phyloP scores from a whole-genome alignment of 2,329 filamentous ascomycete genomes.

The Karstenula rhodostoma region DNA sequence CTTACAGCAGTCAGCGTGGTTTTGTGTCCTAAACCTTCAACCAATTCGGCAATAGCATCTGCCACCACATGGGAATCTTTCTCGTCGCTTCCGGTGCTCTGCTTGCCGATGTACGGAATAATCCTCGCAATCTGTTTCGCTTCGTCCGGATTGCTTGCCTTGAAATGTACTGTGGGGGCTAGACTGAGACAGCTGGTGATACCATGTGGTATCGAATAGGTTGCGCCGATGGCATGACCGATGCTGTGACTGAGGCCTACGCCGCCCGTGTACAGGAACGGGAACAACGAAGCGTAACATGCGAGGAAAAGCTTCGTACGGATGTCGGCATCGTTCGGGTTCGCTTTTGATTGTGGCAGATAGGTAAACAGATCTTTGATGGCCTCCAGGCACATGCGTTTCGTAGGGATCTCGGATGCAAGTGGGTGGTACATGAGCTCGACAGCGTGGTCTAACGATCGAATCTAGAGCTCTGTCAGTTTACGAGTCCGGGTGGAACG shows the following conservation, averaged over 20 bases:
- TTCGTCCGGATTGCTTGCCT: conserved; percentile 56
- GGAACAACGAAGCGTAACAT: conserved; percentile 59
- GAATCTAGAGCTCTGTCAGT: conserved; percentile 44
- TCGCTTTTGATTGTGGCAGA: conserved; percentile 58
- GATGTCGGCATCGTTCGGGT: conserved; percentile 57
- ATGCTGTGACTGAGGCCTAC: conserved; percentile 60
- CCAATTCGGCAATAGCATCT: conserved; percentile 56
- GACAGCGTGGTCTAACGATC: conserved; percentile 64
- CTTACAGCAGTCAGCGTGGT: conserved; percentile 46
- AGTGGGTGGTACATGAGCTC: conserved; percentile 64
- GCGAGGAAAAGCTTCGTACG: conserved; percentile 63
- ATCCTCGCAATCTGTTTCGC: conserved; percentile 59
- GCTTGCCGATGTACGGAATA: conserved; percentile 55
- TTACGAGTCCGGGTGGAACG: background rate
- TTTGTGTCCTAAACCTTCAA: conserved; percentile 53
- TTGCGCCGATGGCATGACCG: conserved; percentile 63
- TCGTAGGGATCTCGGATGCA: conserved; percentile 59
- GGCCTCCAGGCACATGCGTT: conserved; percentile 56
- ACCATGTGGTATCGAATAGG: conserved; percentile 65
- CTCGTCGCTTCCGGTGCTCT: conserved; percentile 52
- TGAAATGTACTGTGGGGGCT: conserved; percentile 62
- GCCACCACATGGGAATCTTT: conserved; percentile 56
- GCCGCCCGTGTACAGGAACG: conserved; percentile 59
- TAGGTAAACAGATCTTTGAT: conserved; percentile 61
- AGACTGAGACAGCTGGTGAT: conserved; percentile 64